phyloP scores from a whole-genome alignment of 2,329 filamentous ascomycete species.

The Cladosporium sp. region DNA sequence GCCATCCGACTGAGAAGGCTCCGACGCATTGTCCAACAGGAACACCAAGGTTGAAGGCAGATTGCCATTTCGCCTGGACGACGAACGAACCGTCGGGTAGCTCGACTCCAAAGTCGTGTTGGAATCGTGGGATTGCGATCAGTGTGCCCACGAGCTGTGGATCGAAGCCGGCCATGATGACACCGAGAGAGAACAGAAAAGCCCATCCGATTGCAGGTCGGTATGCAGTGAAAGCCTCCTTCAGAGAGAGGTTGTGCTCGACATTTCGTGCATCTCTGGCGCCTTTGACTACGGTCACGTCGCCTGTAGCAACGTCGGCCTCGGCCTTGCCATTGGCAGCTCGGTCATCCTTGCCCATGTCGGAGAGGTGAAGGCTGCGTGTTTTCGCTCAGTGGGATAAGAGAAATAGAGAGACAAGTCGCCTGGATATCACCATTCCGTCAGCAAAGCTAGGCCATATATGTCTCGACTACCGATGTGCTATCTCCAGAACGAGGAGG shows the following conservation, averaged over 20 bases:
- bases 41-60: neutral
- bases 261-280: neutral
- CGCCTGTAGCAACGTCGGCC: neutral
- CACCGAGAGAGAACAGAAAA: conserved; percentile 36
- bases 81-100: neutral
- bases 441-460: neutral
- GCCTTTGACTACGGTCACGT: neutral
- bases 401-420: neutral
- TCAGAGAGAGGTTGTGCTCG: conserved; percentile 17
- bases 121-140: neutral
- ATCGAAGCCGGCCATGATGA: conserved; percentile 41
- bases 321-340: neutral
- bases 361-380: neutral
- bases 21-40: neutral
- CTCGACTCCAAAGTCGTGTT: neutral
- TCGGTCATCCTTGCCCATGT: neutral
- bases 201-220: conserved; percentile 50
- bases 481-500: neutral
- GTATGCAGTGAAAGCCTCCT: conserved; percentile 37
- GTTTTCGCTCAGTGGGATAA: neutral
- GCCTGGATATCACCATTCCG: neutral
- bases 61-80: neutral
- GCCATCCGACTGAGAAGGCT: neutral
- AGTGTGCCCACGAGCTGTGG: neutral
- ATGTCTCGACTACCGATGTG: neutral